Evolutionary conservation across 495 filamentous ascomycete species (phyloP), one percentile per base, ranked within the genome.

Genomic region (Penicillium atrosanguineum): DNA sequence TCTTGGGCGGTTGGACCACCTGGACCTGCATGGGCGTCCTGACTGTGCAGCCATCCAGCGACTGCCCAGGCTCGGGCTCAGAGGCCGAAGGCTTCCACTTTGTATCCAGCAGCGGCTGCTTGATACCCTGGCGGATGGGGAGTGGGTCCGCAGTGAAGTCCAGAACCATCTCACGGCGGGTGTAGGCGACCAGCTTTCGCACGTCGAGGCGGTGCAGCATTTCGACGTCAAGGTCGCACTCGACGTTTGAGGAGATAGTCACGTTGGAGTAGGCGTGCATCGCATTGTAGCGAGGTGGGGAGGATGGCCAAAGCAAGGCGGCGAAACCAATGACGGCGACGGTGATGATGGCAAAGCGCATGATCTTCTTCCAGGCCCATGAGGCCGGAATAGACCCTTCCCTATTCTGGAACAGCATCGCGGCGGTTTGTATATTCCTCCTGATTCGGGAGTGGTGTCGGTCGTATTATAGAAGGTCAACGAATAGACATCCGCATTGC

Each of bases 111-210:
- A 80, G 51, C 14, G 72, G 68, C 34, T 53, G 43, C 4, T 75
- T 55, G 29, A 79, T 44, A 12, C 38, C 41, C 52, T 72, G 70
- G 14, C 57, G 64, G 15, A 74, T 65, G 14, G 74, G 68, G 12
- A 71, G 29, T 1, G 56, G 50, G 6, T 68, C 63, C 12, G 56
- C 50, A 11, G 69, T 64, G 16, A 66, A 16, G 15, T 72, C 63
- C 34, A 62, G 63, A 1, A 73, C 52, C 11, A 80, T 66, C 53
- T 78, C 74, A 4, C 76, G 75, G 7, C 74, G 72, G 47, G 65
- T 68, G 41, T 75, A 80, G 26, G 71, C 56, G 44, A 62, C 60
- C 21, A 76, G 36, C 46, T 68, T 70, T 16, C 46, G 40, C 25
- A 77, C 53, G 14, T 67, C 48, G 16, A 76, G 60, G 18, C 58